Evolutionary conservation across 106 monocot species (phyloP).

Genomic region (Platanthera zijinensis): DNA sequence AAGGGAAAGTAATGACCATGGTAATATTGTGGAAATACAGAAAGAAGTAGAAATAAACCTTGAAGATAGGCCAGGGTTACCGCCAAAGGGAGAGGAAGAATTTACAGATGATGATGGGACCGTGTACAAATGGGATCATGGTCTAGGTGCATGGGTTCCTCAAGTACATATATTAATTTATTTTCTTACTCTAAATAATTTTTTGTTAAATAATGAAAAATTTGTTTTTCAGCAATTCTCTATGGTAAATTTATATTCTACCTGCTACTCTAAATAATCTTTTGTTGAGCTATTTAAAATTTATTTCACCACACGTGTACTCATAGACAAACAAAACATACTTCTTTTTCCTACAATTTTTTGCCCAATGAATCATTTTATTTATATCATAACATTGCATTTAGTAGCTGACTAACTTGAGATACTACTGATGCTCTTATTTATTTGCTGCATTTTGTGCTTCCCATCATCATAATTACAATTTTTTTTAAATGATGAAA

Average conservation of each 20-base stretch:
- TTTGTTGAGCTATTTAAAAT: neutral
- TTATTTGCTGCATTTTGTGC: neutral
- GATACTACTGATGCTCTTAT: neutral
- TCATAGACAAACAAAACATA: neutral
- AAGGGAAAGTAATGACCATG: slow-evolving; percentile 3
- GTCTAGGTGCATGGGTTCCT: slow-evolving; percentile 83
- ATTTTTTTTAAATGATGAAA: neutral
- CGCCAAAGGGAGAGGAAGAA: slow-evolving; percentile 91
- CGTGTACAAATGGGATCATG: slow-evolving; percentile 84
- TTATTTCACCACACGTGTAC: neutral
- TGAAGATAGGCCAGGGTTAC: slow-evolving; percentile 69
- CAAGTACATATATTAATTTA: slow-evolving; percentile 44
- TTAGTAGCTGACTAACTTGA: neutral
- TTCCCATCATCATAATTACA: neutral
- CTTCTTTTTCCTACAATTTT: neutral
- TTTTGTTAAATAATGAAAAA: neutral
- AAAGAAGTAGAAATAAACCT: slow-evolving; percentile 16
- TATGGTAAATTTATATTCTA: too few species aligned
- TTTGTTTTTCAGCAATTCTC: neutral
- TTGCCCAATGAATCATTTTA: neutral
- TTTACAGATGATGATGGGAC: slow-evolving; percentile 98
- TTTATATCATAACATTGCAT: neutral
- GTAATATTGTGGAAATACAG: slow-evolving; percentile 13
- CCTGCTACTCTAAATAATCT: too few species aligned
- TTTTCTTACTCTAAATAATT: neutral